Base-by-base conservation (phyloP, 1,284 basidiomycete genomes). In the Ustilago cynodontis region DNA sequence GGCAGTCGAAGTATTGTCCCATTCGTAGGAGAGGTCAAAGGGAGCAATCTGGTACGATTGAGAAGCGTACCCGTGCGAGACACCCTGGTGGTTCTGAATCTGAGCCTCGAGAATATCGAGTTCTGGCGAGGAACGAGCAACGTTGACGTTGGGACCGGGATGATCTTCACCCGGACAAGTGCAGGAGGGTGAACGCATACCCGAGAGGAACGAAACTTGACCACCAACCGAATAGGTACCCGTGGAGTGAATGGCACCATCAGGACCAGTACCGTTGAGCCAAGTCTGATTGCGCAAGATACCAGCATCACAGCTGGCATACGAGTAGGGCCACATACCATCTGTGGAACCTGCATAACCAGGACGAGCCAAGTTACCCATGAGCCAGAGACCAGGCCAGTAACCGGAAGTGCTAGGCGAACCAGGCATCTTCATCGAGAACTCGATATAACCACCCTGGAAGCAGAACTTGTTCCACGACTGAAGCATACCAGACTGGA, bases 81-180 rank as follows among this genome's bases (percentile, higher is more conserved):
- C 71, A 26, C 82, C 85, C 8, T 59, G 49, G 33, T 70, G 73
- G 18, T 53, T 84, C 90, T 91, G 87, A 89, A 88, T 88, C 77
- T 91, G 89, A 8, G 83, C 81, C 65, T 86, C 85, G 55, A 85
- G 72, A 22, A 86, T 81, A 56, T 86, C 86, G 28, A 86, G 58
- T 62, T 86, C 86, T 9, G 86, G 86, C 29, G 81, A 82, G 6
- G 78, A 75, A n/a, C 86, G 82, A 14, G 82, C 86, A 9, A 83
- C 79, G n/a, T 81, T 77, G 47, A 60, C 62, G 50, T 78, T 77
- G 11, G 85, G 85, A 3, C 84, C 84, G 1, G 79, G 83, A 29
- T 82, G 82, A 28, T 83, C 83, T 53, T 83, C 73, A 24, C 78
- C 78, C 1, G 77, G 50, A 43, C 84, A 85, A 7, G 84, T 84